phyloP scores from a whole-genome alignment of 768 basidiomycete species.

The Mycena albidolilacea region DNA sequence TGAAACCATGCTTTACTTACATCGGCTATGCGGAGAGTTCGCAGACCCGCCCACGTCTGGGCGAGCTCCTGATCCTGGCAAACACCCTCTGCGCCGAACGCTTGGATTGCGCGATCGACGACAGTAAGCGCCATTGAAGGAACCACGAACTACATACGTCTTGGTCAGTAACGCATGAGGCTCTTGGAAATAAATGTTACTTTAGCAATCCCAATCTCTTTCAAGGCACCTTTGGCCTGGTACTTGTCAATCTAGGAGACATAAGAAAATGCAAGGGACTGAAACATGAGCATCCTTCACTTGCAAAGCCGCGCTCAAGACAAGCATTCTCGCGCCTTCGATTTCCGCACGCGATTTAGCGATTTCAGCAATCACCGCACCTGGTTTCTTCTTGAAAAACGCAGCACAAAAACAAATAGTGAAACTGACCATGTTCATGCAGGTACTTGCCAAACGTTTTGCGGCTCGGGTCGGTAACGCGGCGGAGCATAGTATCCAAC shows the following conservation, averaged over 20 bases:
- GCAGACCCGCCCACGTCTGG: slow-evolving; percentile 78
- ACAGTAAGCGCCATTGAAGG: slow-evolving; percentile 91
- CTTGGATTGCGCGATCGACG: slow-evolving; percentile 96
- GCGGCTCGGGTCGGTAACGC: slow-evolving; percentile 92
- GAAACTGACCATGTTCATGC: slow-evolving; percentile 84
- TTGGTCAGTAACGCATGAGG: background rate
- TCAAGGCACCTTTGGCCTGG: slow-evolving; percentile 94
- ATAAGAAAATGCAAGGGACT: background rate
- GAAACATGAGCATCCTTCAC: slow-evolving; percentile 49
- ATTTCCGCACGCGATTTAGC: slow-evolving; percentile 95
- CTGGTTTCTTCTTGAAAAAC: slow-evolving; percentile 52
- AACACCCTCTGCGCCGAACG: slow-evolving; percentile 96
- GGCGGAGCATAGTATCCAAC: slow-evolving; percentile 88
- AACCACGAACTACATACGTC: slow-evolving; percentile 84
- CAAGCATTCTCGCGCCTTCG: slow-evolving; percentile 88
- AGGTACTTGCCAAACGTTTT: slow-evolving; percentile 96
- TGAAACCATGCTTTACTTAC: slow-evolving; percentile 57
- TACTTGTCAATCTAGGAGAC: slow-evolving; percentile 84
- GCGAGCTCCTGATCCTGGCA: slow-evolving; percentile 92
- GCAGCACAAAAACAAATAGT: background rate
- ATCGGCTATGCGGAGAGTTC: slow-evolving; percentile 92
- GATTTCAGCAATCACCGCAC: slow-evolving; percentile 91
- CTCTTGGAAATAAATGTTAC: slow-evolving; percentile 55
- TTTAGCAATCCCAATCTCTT: slow-evolving; percentile 98
- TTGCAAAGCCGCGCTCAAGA: slow-evolving; percentile 92